Evolutionary conservation across 768 basidiomycete species (phyloP).

Genomic region (Baorangia bicolor): DNA sequence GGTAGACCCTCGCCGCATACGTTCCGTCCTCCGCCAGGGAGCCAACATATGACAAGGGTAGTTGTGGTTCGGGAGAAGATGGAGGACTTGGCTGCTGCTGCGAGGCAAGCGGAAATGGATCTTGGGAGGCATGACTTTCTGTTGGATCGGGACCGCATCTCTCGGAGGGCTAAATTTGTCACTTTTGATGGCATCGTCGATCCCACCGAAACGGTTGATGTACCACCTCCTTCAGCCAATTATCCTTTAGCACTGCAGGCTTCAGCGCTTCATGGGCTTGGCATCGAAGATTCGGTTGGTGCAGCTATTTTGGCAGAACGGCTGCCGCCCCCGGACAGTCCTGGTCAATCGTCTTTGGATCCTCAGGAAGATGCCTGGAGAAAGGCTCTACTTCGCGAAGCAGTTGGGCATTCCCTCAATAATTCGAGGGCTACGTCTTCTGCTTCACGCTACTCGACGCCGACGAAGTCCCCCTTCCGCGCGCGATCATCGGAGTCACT

Average conservation of each 20-base stretch:
- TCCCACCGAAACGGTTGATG: slow-evolving; percentile 80
- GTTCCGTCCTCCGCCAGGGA: slow-evolving; percentile 31
- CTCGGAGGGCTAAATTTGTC: slow-evolving; percentile 38
- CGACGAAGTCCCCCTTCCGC: slow-evolving; percentile 31
- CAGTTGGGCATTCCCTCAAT: slow-evolving; percentile 73
- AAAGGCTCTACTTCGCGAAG: slow-evolving; percentile 71
- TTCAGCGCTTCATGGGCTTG: slow-evolving; percentile 68
- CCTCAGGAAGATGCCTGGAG: slow-evolving; percentile 69
- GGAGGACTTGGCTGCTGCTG: slow-evolving; percentile 65
- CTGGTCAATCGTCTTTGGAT: slow-evolving; percentile 56
- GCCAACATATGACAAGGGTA: slow-evolving; percentile 55
- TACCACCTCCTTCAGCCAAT: slow-evolving; percentile 65
- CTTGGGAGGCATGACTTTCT: slow-evolving; percentile 54
- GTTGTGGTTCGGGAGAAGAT: slow-evolving; percentile 85
- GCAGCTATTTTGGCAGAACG: slow-evolving; percentile 75
- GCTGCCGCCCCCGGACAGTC: slow-evolving; percentile 63
- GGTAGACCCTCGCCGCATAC: slow-evolving; percentile 39
- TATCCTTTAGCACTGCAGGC: slow-evolving; percentile 77
- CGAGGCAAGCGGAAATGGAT: slow-evolving; percentile 74
- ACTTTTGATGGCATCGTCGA: slow-evolving; percentile 66
- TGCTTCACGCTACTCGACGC: slow-evolving; percentile 36
- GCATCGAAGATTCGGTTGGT: slow-evolving; percentile 72
- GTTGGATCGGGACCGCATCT: slow-evolving; percentile 43
- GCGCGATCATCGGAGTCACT: slow-evolving; percentile 25
- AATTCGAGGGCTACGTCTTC: slow-evolving; percentile 49